phyloP scores from a whole-genome alignment of 192 early-diverging fungal species.

The Fimicolochytrium jonesii region DNA sequence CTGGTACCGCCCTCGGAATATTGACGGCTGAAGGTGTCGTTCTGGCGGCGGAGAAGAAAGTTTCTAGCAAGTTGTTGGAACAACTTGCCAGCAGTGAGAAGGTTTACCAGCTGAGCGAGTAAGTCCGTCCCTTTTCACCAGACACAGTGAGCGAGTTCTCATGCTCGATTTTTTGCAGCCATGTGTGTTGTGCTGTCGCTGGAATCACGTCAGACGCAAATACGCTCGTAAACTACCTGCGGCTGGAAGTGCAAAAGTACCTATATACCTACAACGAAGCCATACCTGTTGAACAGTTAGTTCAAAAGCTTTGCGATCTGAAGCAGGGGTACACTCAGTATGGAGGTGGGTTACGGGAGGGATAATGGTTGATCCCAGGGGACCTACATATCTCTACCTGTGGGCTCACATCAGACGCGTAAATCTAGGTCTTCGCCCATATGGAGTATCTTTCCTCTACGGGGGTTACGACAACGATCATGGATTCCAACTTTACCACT shows the following conservation, averaged over 20 bases:
- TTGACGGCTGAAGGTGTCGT: conserved; percentile 90
- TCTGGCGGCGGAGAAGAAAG: conserved; percentile 95
- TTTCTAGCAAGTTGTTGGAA: conserved; percentile 90
- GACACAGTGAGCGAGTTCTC: not conserved
- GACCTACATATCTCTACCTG: not conserved
- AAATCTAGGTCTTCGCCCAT: conserved; percentile 82
- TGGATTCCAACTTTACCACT: conserved; percentile 97
- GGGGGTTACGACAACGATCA: conserved; percentile 86
- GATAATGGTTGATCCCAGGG: not conserved
- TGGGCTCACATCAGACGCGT: not conserved
- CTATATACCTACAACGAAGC: conserved; percentile 81
- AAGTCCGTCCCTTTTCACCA: conserved; percentile 27
- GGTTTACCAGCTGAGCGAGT: conserved; percentile 95
- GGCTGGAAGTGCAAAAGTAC: conserved; percentile 84
- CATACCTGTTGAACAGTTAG: conserved; percentile 93
- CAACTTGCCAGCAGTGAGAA: conserved; percentile 82
- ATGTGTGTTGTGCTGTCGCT: conserved; percentile 90
- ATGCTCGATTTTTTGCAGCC: conserved; percentile 43
- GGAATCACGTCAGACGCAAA: conserved; percentile 97
- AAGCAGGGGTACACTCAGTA: conserved; percentile 99
- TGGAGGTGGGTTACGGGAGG: conserved; percentile 61
- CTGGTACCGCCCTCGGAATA: conserved; percentile 91
- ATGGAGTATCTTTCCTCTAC: conserved; percentile 96
- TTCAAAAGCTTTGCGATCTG: conserved; percentile 91
- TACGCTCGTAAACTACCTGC: conserved; percentile 85